A percentile compares a stretch with the other conserved stretches of the same genome.
These are phyloP conservation scores for Botryotinia convoluta DNA, from an alignment of 2,329 filamentous ascomycete genomes.

Conservation along the genomic window DNA sequence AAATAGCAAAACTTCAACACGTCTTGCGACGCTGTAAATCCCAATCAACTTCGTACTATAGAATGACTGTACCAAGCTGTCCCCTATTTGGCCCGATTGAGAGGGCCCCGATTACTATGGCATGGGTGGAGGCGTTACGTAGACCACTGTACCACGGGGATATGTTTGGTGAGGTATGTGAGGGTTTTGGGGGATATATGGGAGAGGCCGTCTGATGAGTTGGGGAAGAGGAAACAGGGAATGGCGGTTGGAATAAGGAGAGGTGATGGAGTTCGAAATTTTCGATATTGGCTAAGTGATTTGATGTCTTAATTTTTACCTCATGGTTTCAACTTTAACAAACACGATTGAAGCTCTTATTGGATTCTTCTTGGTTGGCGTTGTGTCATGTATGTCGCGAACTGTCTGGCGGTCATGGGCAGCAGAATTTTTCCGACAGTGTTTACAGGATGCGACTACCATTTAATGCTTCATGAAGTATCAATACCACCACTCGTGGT, in stretches of 20 bases:
- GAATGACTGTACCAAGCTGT: constrained; percentile 1
- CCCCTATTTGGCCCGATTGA: constrained; percentile 2
- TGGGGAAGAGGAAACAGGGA: not conserved
- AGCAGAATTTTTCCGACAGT: not conserved
- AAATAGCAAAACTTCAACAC: not conserved
- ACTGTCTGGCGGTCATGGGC: not conserved
- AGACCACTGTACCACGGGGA: not conserved
- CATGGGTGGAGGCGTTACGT: not conserved
- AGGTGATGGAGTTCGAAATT: not conserved
- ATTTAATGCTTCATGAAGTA: not conserved
- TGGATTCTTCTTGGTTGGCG: not conserved
- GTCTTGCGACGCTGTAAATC: not conserved
- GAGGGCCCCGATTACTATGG: constrained; percentile 1
- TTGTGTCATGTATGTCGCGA: not conserved
- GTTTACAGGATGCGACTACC: not conserved
- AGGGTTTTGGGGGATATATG: not conserved
- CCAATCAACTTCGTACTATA: not conserved
- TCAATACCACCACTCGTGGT: not conserved
- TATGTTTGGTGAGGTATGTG: not conserved
- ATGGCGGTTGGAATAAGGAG: not conserved
- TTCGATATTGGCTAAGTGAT: not conserved
- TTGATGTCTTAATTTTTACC: not conserved
- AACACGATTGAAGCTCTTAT: not conserved
- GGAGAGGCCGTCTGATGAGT: not conserved
- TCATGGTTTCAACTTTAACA: not conserved